Evolutionary conservation across 1,284 basidiomycete genomes (phyloP).

Genomic region (Pseudozyma pruni): DNA sequence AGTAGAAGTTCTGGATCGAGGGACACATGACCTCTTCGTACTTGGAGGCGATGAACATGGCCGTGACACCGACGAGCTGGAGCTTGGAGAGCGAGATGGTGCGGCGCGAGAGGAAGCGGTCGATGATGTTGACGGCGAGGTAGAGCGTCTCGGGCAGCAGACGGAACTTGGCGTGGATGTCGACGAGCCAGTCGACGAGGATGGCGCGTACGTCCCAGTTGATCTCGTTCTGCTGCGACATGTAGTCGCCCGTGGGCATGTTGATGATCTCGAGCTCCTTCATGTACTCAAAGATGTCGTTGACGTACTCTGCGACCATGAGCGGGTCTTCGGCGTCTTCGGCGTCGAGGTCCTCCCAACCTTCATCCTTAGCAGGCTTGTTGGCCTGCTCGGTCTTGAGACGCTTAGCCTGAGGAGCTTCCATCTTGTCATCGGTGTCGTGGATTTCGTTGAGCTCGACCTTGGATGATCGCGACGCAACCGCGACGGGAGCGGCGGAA

Average conservation of each 20-base stretch:
- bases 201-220: slow-evolving; percentile 76
- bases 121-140: slow-evolving; percentile 92
- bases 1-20: slow-evolving; percentile 84
- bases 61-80: slow-evolving; percentile 93
- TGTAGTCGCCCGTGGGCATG: slow-evolving; percentile 66
- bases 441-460: slow-evolving; percentile 37
- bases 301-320: slow-evolving; percentile 97
- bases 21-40: slow-evolving; percentile 96
- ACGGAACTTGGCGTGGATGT: slow-evolving; percentile 92
- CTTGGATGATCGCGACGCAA: slow-evolving; percentile 30
- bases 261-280: slow-evolving; percentile 74
- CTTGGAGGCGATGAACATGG: slow-evolving; percentile 92
- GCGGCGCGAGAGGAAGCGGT: slow-evolving; percentile 91
- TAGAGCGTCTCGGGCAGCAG: slow-evolving; percentile 95
- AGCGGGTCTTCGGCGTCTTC: slow-evolving; percentile 93
- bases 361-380: slow-evolving; percentile 70
- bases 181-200: slow-evolving; percentile 95
- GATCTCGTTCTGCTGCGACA: slow-evolving; percentile 62
- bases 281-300: slow-evolving; percentile 93
- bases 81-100: slow-evolving; percentile 91
- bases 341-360: slow-evolving; percentile 87
- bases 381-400: slow-evolving; percentile 46
- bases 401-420: slow-evolving; percentile 47
- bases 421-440: slow-evolving; percentile 45
- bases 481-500: slow-evolving; percentile 5